Evolutionary conservation across 371 early-diverging fungal species (phyloP).

Genomic region (Smittium culicis): DNA sequence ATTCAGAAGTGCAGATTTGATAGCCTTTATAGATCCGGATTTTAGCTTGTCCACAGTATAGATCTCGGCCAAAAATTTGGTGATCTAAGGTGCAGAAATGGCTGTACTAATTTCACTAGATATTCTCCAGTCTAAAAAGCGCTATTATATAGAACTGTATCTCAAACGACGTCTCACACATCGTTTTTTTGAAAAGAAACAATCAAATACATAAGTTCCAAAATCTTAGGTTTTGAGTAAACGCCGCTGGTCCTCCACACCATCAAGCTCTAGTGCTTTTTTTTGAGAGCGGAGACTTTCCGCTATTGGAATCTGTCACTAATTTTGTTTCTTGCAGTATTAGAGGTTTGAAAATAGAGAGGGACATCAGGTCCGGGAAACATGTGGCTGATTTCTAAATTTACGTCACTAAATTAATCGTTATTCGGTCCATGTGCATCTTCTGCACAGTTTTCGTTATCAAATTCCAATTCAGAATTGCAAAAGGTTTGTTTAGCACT

Average conservation of each 20-base stretch:
- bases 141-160: not conserved
- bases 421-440: slow-evolving; percentile 12
- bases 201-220: not conserved
- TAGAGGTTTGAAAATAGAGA: not conserved
- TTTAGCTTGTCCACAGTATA: not conserved
- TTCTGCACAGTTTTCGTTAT: slow-evolving; percentile 16
- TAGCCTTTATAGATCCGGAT: not conserved
- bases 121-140: not conserved
- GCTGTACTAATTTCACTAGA: not conserved
- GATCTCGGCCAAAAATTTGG: not conserved
- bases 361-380: not conserved
- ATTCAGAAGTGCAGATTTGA: not conserved
- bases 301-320: not conserved
- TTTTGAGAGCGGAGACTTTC: not conserved
- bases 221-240: not conserved
- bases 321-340: not conserved
- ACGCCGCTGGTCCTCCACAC: not conserved
- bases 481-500: slow-evolving; percentile 11
- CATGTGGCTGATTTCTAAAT: not conserved
- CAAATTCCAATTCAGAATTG: slow-evolving; percentile 19
- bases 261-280: not conserved
- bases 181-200: not conserved
- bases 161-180: not conserved
- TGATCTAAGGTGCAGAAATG: not conserved
- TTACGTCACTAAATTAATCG: slow-evolving; percentile 4